Evolutionary conservation across 2,329 filamentous ascomycete genomes (phyloP), one percentile per base, ranked within the genome.

Genomic region (Ophiocordyceps australis): DNA sequence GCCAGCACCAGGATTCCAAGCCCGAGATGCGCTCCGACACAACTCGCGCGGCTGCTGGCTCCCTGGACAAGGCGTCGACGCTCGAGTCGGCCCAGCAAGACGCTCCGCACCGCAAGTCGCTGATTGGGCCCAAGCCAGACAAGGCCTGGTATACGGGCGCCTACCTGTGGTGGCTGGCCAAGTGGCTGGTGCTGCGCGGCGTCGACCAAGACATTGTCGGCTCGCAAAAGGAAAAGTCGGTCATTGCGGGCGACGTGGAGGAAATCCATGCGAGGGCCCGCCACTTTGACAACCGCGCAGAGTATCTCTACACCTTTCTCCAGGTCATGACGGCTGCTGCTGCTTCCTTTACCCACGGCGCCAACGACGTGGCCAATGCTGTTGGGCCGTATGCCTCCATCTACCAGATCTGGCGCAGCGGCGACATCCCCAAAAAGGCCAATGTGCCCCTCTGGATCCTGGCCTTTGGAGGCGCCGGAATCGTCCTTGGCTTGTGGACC

Each of bases 291-390:
- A 74, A 74, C 50, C 59, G 62, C 33, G 54, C 62, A 35, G 69
- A 74, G 45, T 65, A 65, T 47, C 52, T 66, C 25, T 73, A 65
- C 45, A 65, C 61, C 5, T 72, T 67, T 46, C 54, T 68, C 17
- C 66, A 70, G 36, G 45, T 71, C 37, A 54, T 69, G 48, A 69
- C 68, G 5, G 68, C 70, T 8, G 61, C 62, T 35, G 66, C 68
- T 17, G 64, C 68, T 10, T 72, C 67, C 4, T 74, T 75, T 33
- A 63, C 64, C 3, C 70, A 77, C 48, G 72, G 72, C 14, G 67
- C 69, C 35, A 77, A 76, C 43, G 72, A 76, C 32, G 64, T 76
- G 13, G 55, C 64, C 37, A 75, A 62, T 40, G 66, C 69, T 16
- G 59, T 72, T 28, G 69, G 68, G 1, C 71, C 70, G 2, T 73